Percentiles rank a stretch among this genome's conserved stretches.
These are phyloP conservation scores for Lyophyllum shimeji DNA, from an alignment of 768 basidiomycete genomes.

Conservation along the genomic window DNA sequence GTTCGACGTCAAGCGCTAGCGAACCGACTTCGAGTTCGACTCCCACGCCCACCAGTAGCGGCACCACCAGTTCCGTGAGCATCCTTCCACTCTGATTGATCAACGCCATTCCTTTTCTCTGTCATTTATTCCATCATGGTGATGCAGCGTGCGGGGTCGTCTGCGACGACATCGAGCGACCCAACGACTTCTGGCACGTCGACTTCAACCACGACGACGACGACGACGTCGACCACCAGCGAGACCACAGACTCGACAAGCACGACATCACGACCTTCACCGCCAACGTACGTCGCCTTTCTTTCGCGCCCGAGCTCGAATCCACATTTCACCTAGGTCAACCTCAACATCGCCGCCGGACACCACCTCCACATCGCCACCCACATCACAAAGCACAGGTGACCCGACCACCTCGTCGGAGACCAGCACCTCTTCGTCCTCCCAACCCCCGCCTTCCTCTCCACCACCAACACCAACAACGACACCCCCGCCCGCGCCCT, in stretches of 20 bases:
- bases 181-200: background rate
- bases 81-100: background rate
- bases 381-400: background rate
- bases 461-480: background rate
- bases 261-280: background rate
- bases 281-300: background rate
- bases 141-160: background rate
- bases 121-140: background rate
- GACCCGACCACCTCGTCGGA: background rate
- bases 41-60: background rate
- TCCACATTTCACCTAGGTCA: background rate
- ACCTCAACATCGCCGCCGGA: background rate
- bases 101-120: background rate
- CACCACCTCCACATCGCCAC: background rate
- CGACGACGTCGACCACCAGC: background rate
- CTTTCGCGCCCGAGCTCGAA: background rate
- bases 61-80: background rate
- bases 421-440: background rate
- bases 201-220: background rate
- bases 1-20: background rate
- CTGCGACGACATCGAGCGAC: too few relatives aligned
- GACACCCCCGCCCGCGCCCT: background rate
- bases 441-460: background rate
- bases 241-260: background rate
- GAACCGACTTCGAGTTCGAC: background rate